Percentiles rank a stretch among this genome's conserved stretches.
These are phyloP conservation scores for Fusarium sp. DNA, from an alignment of 2,329 filamentous ascomycete species.

Conservation along the genomic window DNA sequence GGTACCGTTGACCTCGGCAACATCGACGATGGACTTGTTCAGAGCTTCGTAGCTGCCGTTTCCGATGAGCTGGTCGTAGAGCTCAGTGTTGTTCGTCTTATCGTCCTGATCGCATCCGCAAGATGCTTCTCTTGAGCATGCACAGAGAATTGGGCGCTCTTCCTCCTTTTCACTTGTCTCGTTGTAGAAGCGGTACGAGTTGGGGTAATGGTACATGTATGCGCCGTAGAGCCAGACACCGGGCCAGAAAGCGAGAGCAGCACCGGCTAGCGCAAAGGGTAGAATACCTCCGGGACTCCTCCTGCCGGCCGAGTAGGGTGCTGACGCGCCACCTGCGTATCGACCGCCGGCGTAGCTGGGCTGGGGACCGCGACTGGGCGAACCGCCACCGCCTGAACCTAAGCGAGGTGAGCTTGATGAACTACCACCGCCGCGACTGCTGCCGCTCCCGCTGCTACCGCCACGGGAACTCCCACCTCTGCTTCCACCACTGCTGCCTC, in stretches of 20 bases:
- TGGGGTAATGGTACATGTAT: slow-evolving; percentile 66
- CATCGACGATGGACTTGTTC: slow-evolving; percentile 71
- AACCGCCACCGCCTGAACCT: slow-evolving; percentile 15
- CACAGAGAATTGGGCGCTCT: slow-evolving; percentile 53
- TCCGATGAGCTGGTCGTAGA: slow-evolving; percentile 72
- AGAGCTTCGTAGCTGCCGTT: slow-evolving; percentile 70
- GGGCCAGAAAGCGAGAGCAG: slow-evolving; percentile 69
- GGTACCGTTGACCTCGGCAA: slow-evolving; percentile 71
- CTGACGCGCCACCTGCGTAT: slow-evolving; percentile 71
- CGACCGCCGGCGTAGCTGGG: slow-evolving; percentile 71
- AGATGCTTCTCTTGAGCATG: slow-evolving; percentile 63
- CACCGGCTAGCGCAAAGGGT: slow-evolving; percentile 64
- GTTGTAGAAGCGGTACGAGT: slow-evolving; percentile 64
- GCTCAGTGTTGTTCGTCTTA: slow-evolving; percentile 68
- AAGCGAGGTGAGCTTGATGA: slow-evolving; percentile 38
- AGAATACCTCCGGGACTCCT: slow-evolving; percentile 65
- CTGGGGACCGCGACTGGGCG: slow-evolving; percentile 64
- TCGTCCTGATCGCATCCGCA: slow-evolving; percentile 73
- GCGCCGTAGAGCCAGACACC: slow-evolving; percentile 73
- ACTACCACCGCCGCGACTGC: slow-evolving; percentile 19
- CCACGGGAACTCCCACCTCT: slow-evolving; percentile 36
- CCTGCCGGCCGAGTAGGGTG: slow-evolving; percentile 71
- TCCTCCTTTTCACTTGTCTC: slow-evolving; percentile 57
- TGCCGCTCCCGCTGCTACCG: slow-evolving; percentile 23
- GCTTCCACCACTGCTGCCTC: slow-evolving; percentile 25